Evolutionary conservation across 2,329 filamentous ascomycete species (phyloP), one percentile per base, ranked within the genome.

Genomic region (Colletotrichum liriopes): DNA sequence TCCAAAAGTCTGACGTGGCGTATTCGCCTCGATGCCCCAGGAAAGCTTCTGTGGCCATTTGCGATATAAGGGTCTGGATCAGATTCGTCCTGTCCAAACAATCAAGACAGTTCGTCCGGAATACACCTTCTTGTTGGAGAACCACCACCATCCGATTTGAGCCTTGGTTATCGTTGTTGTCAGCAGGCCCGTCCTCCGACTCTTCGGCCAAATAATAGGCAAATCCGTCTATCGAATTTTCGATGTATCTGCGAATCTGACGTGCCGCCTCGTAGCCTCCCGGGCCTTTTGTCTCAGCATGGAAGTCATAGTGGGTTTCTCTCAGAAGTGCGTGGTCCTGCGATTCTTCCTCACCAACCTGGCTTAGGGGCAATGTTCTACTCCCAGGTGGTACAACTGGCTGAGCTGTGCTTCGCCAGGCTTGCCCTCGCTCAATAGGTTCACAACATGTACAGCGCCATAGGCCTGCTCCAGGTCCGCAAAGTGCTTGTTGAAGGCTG

Each of bases 61-160:
- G 93, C 70, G 95, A 98, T 77, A 99, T 93, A 75, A 98, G 94
- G 0, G 95, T 97, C 83, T 99, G 96, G 37, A 99, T 94, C 37
- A 98, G 86, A 79, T 99, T 99, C 9, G 96, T 99, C 71, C 96
- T 91, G 81, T 99, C 96, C 54, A 99, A 86, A 80, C 96, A 99
- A 81, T 99, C 96, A 35, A 99, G 86, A 80, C 96, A 99, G 78
- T 99, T 99, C 5, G 95, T 98, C 73, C 96, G 90, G 81, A 98
- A 98, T 7, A 97, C 90, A n/a, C 96, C 96, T 79, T 97, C 94
- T 82, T 99, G 96, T 79, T 97, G 94, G 62, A 98, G 84, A 29
- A 97, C 89, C 2, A 94, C 91, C 9, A 93, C 88, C 84, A 86
- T 86, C 29, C 88, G 85, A 16, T 77, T 76, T 49, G 76, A 84